Evolutionary conservation across 1,284 basidiomycete species (phyloP).

Genomic region (Ceraceosorus guamensis): DNA sequence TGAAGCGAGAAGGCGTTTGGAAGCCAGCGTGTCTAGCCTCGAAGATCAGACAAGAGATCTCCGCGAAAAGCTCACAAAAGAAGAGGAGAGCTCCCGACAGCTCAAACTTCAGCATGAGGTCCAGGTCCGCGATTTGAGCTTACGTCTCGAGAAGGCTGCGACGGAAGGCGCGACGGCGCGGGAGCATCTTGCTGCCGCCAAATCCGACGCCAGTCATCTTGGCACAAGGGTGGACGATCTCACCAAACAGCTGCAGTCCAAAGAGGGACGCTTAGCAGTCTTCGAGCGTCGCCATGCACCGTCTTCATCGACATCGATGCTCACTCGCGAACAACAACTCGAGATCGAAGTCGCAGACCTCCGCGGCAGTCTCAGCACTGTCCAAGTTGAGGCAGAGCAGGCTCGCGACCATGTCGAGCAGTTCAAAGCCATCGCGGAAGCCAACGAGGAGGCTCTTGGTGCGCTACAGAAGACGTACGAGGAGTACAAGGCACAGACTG

Average conservation of each 20-base stretch:
- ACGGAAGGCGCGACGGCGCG: conserved; percentile 65
- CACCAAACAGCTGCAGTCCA: conserved; percentile 63
- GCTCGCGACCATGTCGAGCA: conserved; percentile 69
- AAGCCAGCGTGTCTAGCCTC: conserved; percentile 69
- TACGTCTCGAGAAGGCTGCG: conserved; percentile 65
- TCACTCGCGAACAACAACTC: conserved; percentile 67
- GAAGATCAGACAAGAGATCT: conserved; percentile 60
- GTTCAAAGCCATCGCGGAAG: conserved; percentile 73
- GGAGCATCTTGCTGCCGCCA: conserved; percentile 65
- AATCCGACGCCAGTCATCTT: conserved; percentile 72
- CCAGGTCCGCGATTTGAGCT: conserved; percentile 68
- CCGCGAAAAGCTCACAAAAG: conserved; percentile 65
- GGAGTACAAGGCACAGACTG: conserved; percentile 54
- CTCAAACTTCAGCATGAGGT: conserved; percentile 69
- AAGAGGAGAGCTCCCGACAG: conserved; percentile 69
- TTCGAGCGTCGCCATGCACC: conserved; percentile 62
- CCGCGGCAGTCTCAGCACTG: conserved; percentile 56
- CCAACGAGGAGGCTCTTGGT: conserved; percentile 68
- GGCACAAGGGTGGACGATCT: conserved; percentile 70
- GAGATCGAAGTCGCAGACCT: conserved; percentile 67
- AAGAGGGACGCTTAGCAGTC: conserved; percentile 73
- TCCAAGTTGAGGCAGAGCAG: conserved; percentile 63
- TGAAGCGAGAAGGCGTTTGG: conserved; percentile 70
- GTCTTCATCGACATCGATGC: conserved; percentile 2
- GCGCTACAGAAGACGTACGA: conserved; percentile 67